Conservation (phyloP, 495 filamentous ascomycete genomes). For the Lindgomyces ingoldianus region DNA sequence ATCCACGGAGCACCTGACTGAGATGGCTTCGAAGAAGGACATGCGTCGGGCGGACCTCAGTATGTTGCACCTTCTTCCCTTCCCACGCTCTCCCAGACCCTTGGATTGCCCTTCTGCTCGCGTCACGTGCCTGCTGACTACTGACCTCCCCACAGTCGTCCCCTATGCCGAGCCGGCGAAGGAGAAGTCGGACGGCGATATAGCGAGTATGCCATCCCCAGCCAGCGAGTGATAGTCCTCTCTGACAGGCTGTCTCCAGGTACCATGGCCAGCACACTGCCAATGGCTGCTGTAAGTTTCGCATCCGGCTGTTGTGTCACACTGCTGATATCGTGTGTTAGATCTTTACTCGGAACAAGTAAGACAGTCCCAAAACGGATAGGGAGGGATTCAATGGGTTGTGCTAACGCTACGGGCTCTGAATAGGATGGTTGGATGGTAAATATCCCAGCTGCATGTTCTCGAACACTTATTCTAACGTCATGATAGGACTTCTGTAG, state of each 20-base stretch:
- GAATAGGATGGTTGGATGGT: conserved; percentile 76
- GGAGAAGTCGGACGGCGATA: conserved; percentile 56
- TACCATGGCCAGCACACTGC: conserved; percentile 78
- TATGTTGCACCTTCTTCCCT: too few relatives aligned
- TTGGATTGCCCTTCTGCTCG: neutral
- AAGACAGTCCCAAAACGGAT: conserved; percentile 41
- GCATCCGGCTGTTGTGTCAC: neutral
- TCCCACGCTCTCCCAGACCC: too few relatives aligned
- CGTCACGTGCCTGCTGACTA: conserved; percentile 35
- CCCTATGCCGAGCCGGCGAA: conserved; percentile 63
- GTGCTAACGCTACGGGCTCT: conserved; percentile 8
- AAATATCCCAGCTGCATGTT: conserved; percentile 38
- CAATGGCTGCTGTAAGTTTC: conserved; percentile 80
- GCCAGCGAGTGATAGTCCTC: neutral
- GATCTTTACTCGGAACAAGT: conserved; percentile 91
- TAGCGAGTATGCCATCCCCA: conserved; percentile 49
- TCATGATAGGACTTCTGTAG: conserved; percentile 69
- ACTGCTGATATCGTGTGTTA: conserved; percentile 40
- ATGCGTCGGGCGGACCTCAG: conserved; percentile 83
- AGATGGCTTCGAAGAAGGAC: conserved; percentile 78
- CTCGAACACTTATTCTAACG: conserved; percentile 12
- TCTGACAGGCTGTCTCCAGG: conserved; percentile 53
- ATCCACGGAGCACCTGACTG: neutral
- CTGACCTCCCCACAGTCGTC: conserved; percentile 52
- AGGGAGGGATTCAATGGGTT: neutral